Evolutionary conservation across 345 rosid species (phyloP), one percentile per base, ranked within the genome.

Genomic region (Dimocarpus longan): DNA sequence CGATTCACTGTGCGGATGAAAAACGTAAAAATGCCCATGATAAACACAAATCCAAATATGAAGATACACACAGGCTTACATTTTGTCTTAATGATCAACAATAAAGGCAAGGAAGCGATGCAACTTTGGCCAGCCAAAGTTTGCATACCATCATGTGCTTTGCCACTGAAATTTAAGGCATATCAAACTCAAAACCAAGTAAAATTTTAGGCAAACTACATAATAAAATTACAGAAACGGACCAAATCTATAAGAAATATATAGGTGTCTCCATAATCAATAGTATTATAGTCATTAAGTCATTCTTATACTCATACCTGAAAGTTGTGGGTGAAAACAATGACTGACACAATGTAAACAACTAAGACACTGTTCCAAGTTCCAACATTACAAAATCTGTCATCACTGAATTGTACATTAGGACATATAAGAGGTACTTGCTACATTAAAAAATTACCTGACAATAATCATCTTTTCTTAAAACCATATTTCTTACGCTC

Each of bases 401-500:
- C n/a, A 62, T 63, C 69, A 42, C 40, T 8, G 6, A 10, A 74
- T 43, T 11, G 13, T 40, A 40, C 67, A 39, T 39, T 11, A 39
- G 26, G 37, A 39, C 37, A 56, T 11, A 66, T 5, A 32, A 76
- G 48, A 32, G 22, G 10, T 7, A 57, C 28, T 57, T 10, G 26
- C 26, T 24, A 48, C 60, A 64, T 13, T 10, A 74, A 63, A 28
- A 12, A n/a, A 65, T 18, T 18, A 18, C 62, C 18, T 26, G 12
- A n/a, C 56, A 21, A 10, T 48, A 42, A 77, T 81, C 83, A 86
- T 73, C 88, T 66, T 81, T 86, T 86, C 85, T 86, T 86, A 32
- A 83, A 86, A 72, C 88, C 88, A 65, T 83, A 86, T 79, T 86
- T 86, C 85, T 86, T 86, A 5, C 84, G 85, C 32, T 86, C 85